phyloP scores from a whole-genome alignment of 1,139 yeast genomes.

The Nakaseomyces glabratus region DNA sequence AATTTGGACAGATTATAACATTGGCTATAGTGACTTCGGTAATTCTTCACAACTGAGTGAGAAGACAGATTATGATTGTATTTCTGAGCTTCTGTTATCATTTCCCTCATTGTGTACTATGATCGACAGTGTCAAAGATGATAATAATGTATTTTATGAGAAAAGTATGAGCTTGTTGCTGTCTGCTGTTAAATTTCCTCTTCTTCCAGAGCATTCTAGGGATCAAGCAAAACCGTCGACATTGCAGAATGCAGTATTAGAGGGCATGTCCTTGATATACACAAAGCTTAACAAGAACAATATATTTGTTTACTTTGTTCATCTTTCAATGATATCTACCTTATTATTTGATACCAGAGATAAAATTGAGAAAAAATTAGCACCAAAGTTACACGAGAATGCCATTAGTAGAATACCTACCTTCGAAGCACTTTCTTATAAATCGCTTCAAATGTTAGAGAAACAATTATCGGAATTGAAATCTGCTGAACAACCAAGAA shows the following conservation, averaged over 20 bases:
- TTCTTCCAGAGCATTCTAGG: slow-evolving; percentile 41
- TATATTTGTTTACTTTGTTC: slow-evolving; percentile 42
- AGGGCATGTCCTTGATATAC: slow-evolving; percentile 36
- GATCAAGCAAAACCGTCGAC: slow-evolving; percentile 46
- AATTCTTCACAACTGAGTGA: slow-evolving; percentile 23
- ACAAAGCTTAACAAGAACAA: slow-evolving; percentile 31
- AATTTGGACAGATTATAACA: slow-evolving; percentile 55
- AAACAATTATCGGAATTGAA: slow-evolving; percentile 33
- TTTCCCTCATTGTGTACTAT: slow-evolving; percentile 42
- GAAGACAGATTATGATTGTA: slow-evolving; percentile 48
- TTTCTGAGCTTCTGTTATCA: slow-evolving; percentile 43
- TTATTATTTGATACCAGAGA: slow-evolving; percentile 54
- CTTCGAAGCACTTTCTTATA: slow-evolving; percentile 53
- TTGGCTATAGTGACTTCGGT: slow-evolving; percentile 49
- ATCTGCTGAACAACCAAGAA: slow-evolving; percentile 34
- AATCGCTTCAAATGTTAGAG: slow-evolving; percentile 39
- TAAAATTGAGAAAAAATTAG: slow-evolving; percentile 38
- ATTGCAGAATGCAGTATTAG: slow-evolving; percentile 45
- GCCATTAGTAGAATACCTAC: slow-evolving; percentile 47
- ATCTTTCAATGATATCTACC: slow-evolving; percentile 43
- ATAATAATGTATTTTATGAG: slow-evolving; percentile 35
- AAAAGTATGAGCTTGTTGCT: slow-evolving; percentile 42
- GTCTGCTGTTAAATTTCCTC: slow-evolving; percentile 58
- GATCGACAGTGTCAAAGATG: slow-evolving; percentile 19
- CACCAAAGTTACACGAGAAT: slow-evolving; percentile 23